Conservation (phyloP, 2,329 filamentous ascomycete genomes). For the Colletotrichum brevisporum region DNA sequence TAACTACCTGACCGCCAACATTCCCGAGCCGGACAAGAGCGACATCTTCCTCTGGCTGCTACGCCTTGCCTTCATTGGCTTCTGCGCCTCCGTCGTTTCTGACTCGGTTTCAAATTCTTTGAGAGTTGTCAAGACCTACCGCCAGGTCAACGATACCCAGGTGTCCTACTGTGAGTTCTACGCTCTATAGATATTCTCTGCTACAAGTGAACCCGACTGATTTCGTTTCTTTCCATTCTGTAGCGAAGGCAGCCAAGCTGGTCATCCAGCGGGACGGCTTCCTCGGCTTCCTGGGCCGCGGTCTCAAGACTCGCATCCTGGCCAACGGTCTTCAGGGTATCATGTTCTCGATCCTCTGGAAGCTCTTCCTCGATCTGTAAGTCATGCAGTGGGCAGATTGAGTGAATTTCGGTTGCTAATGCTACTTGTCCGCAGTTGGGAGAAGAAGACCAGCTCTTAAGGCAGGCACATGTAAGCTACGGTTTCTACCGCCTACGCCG, state of each 20-base stretch:
- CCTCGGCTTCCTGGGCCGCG: conserved; percentile 58
- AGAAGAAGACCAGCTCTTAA: conserved; percentile 34
- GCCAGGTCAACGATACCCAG: conserved; percentile 63
- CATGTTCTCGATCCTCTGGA: conserved; percentile 64
- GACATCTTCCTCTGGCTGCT: conserved; percentile 58
- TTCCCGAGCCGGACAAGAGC: conserved; percentile 57
- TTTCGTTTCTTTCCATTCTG: neutral
- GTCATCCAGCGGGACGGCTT: conserved; percentile 59
- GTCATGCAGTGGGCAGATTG: conserved; percentile 40
- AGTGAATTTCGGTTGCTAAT: no score
- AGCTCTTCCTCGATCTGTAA: conserved; percentile 62
- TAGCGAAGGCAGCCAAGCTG: conserved; percentile 58
- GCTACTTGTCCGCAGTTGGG: conserved; percentile 17
- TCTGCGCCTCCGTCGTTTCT: conserved; percentile 60
- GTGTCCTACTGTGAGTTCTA: conserved; percentile 58
- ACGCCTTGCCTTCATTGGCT: conserved; percentile 59
- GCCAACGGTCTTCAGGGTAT: conserved; percentile 63
- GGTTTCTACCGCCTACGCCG: neutral
- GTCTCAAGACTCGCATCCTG: conserved; percentile 62
- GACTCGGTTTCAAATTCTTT: conserved; percentile 63
- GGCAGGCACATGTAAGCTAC: neutral
- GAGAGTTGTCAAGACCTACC: conserved; percentile 63
- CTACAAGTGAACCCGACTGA: no score
- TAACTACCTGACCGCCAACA: conserved; percentile 56
- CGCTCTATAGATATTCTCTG: neutral